Base-by-base conservation (phyloP, 257 asterid genomes). In the Solanum chiquidenum region DNA sequence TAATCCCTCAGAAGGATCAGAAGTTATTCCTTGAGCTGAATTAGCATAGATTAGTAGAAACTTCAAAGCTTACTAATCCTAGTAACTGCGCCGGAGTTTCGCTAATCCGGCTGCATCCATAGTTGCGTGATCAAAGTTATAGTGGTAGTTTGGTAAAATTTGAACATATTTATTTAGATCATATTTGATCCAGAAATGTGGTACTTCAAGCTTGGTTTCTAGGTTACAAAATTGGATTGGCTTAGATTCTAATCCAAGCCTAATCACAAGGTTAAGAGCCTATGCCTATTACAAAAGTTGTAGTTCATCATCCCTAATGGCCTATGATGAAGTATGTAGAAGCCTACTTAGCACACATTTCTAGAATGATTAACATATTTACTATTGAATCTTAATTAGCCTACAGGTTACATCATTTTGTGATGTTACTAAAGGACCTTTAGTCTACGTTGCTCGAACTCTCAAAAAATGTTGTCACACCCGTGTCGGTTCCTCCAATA, bases 321-420 rank as follows among this genome's bases (percentile, higher is more conserved):
- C n/a, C 40, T 71, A 31, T 71, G 76, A 71, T 31, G n/a, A 31
- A 72, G 25, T 72, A 72, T 73, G 82, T 35, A 42, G 82, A 34
- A 73, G 7, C 82, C 49, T 9, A 35, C 82, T 34, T 96, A 86
- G 46, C 4, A 35, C 49, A 73, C 9, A 73, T 9, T 21, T 35
- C 82, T 73, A 9, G 49, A 73, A 73, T 73, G 44, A 73, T 9
- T 35, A 9, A 10, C 38, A 20, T 73, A 73, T 35, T 73, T 73
- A 2, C 97, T 10, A 91, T 95, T 35, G 9, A 73, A 73, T 35
- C 49, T 73, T 35, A 25, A 35, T 73, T 35, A 73, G 5, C 29
- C 29, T 20, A 20, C 29, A 35, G 82, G 82, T 35, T 73, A 35
- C 49, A 73, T 21, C 16, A 20, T 35, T 23, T 34, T 34, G 9